Percentiles rank a stretch among this genome's conserved stretches.
phyloP scores from a whole-genome alignment of 1,284 basidiomycete species.

The Meripilus lineatus region DNA sequence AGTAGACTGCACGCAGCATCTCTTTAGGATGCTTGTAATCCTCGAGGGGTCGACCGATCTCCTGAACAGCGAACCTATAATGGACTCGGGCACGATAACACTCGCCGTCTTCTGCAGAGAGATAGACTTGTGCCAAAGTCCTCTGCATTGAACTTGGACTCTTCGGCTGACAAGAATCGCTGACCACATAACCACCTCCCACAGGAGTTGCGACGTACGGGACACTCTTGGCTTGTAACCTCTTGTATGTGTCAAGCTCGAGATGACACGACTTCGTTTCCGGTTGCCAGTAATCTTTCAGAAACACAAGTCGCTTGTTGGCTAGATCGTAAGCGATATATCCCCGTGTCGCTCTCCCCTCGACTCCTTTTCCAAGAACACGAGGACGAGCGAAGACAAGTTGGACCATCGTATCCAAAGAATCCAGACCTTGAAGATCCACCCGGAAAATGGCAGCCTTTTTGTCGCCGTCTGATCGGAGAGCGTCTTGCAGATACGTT shows the following conservation, averaged over 20 bases:
- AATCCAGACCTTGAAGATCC: neutral
- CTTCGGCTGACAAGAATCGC: too few relatives aligned
- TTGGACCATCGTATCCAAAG: neutral
- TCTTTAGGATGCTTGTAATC: neutral
- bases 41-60: conserved; percentile 2
- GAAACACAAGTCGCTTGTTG: conserved; percentile 1
- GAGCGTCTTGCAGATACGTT: neutral
- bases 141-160: too few relatives aligned
- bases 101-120: too few relatives aligned
- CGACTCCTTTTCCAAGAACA: neutral
- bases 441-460: neutral
- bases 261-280: neutral
- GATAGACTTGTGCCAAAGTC: too few relatives aligned
- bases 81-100: too few relatives aligned
- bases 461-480: neutral
- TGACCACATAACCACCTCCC: conserved; percentile 8
- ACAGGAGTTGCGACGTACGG: conserved; percentile 1
- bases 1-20: neutral
- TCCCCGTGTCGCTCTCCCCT: conserved; percentile 3
- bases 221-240: neutral
- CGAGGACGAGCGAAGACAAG: neutral
- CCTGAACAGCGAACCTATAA: neutral
- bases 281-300: conserved; percentile 7
- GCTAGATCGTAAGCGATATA: conserved; percentile 6
- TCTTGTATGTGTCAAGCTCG: conserved; percentile 4